phyloP scores from a whole-genome alignment of 371 early-diverging fungal genomes.

The Blastocladiella emersonii region DNA sequence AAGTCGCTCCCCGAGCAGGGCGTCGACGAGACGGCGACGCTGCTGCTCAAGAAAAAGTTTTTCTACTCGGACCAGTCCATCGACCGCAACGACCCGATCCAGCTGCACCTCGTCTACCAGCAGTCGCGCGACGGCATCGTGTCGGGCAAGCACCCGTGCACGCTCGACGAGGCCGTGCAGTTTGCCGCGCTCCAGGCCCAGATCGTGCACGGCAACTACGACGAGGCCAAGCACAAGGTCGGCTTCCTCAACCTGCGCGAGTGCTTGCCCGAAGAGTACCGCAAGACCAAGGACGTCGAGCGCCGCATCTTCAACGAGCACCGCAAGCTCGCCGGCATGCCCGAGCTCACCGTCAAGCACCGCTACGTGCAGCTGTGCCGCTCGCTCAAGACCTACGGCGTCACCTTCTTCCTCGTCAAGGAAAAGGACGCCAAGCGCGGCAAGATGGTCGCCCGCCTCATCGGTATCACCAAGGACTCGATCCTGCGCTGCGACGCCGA shows the following conservation, averaged over 20 bases:
- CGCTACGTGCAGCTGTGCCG: slow-evolving; percentile 37
- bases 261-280: slow-evolving; percentile 31
- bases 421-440: slow-evolving; percentile 23
- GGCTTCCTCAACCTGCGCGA: slow-evolving; percentile 30
- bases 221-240: slow-evolving; percentile 31
- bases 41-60: slow-evolving; percentile 39
- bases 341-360: slow-evolving; percentile 37
- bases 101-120: slow-evolving; percentile 33
- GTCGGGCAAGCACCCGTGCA: slow-evolving; percentile 33
- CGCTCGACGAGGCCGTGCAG: slow-evolving; percentile 30
- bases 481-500: slow-evolving; percentile 33
- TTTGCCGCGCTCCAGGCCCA: slow-evolving; percentile 38
- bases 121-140: slow-evolving; percentile 32
- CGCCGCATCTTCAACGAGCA: slow-evolving; percentile 34
- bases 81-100: slow-evolving; percentile 39
- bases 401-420: slow-evolving; percentile 39
- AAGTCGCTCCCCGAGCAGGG: slow-evolving; percentile 36
- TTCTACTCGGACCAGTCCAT: slow-evolving; percentile 36
- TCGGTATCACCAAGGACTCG: slow-evolving; percentile 37
- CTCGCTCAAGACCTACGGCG: slow-evolving; percentile 38
- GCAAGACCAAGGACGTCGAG: slow-evolving; percentile 25
- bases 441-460: slow-evolving; percentile 20
- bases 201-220: slow-evolving; percentile 35
- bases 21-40: slow-evolving; percentile 23
- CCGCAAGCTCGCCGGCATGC: slow-evolving; percentile 28